These are phyloP conservation scores for Lichtheimia hyalospora DNA, from an alignment of 371 early-diverging fungal genomes.

Conservation along the genomic window DNA sequence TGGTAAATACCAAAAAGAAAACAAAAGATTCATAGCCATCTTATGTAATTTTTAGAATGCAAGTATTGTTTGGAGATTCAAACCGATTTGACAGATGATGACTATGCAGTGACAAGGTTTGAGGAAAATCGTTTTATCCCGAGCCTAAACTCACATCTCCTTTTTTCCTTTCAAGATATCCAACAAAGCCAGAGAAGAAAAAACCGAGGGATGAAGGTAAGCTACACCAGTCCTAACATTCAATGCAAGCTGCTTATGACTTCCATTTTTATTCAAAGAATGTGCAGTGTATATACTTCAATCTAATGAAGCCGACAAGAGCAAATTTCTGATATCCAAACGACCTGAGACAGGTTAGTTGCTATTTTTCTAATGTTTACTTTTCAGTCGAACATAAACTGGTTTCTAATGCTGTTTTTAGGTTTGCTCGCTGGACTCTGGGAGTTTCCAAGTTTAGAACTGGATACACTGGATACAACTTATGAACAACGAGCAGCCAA, in stretches of 20 bases:
- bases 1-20: slow-evolving; percentile 12
- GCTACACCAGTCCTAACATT: too few relatives aligned
- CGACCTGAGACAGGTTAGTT: slow-evolving; percentile 51
- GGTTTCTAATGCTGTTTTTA: slow-evolving; percentile 4
- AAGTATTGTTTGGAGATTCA: slow-evolving; percentile 29
- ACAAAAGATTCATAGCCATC: not conserved
- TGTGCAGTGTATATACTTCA: slow-evolving; percentile 67
- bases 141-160: too few relatives aligned
- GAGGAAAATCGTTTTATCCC: not conserved
- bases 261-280: slow-evolving; percentile 26
- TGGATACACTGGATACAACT: slow-evolving; percentile 26
- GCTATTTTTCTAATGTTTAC: not conserved
- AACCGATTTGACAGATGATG: slow-evolving; percentile 24
- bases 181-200: slow-evolving; percentile 62
- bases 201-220: slow-evolving; percentile 67
- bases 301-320: slow-evolving; percentile 13
- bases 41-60: slow-evolving; percentile 22
- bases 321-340: slow-evolving; percentile 54
- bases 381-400: too few relatives aligned
- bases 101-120: slow-evolving; percentile 40
- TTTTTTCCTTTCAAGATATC: slow-evolving; percentile 44
- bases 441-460: slow-evolving; percentile 74
- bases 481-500: slow-evolving; percentile 39
- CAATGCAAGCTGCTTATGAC: too few relatives aligned
- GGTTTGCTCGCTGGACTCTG: slow-evolving; percentile 79